A percentile compares a stretch with the other conserved stretches of the same genome.
Evolutionary conservation across 805 yeast species (phyloP).

Genomic region (Clavispora santaluciae): DNA sequence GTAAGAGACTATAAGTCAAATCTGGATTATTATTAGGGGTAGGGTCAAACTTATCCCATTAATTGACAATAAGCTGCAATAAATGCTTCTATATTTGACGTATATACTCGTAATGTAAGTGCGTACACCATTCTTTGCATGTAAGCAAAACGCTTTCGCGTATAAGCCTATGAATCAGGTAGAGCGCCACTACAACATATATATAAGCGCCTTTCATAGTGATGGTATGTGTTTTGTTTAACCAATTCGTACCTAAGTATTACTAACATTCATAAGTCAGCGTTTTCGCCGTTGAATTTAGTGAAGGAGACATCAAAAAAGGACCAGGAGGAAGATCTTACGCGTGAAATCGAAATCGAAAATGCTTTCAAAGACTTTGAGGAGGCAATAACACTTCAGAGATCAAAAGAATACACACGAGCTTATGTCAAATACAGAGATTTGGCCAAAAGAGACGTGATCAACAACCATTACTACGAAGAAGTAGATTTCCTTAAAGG

Average conservation of each 20-base stretch:
- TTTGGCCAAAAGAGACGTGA: slow-evolving; percentile 64
- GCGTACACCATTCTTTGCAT: too few relatives aligned
- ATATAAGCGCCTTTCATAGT: not conserved
- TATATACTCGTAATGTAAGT: too few relatives aligned
- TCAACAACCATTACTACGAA: slow-evolving; percentile 42
- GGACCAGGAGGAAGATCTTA: slow-evolving; percentile 70
- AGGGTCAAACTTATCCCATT: too few relatives aligned
- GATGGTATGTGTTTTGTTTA: not conserved
- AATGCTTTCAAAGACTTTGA: slow-evolving; percentile 76
- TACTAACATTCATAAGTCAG: slow-evolving; percentile 35
- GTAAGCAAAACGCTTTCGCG: too few relatives aligned
- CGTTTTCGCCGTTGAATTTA: slow-evolving; percentile 75
- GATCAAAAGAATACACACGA: slow-evolving; percentile 38
- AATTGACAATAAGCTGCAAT: too few relatives aligned
- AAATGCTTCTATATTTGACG: too few relatives aligned
- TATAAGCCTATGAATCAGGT: not conserved
- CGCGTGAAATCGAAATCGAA: slow-evolving; percentile 86
- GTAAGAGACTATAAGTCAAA: too few relatives aligned
- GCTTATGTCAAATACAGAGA: slow-evolving; percentile 56
- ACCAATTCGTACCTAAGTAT: not conserved
- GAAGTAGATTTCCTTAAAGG: slow-evolving; percentile 35
- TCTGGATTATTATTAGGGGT: too few relatives aligned
- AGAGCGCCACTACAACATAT: not conserved
- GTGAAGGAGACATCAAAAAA: slow-evolving; percentile 64
- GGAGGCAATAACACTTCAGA: slow-evolving; percentile 61